Evolutionary conservation across 208 protist genomes (phyloP).

Genomic region (Leishmania martiniquensis): DNA sequence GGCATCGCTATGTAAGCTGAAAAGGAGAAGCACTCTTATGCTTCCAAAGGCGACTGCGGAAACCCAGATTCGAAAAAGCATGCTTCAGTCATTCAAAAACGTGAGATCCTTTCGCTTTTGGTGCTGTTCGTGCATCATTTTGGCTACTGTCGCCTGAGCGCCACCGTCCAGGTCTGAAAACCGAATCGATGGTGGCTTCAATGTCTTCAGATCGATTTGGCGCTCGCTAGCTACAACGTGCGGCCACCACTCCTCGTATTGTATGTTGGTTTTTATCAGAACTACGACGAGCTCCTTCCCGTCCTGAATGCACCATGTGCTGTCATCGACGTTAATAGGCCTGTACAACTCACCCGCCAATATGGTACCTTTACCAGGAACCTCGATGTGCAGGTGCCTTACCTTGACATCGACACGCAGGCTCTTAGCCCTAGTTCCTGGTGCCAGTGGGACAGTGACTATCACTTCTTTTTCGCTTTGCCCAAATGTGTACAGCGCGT

Average conservation of each 20-base stretch:
- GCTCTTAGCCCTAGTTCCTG: slow-evolving; percentile 55
- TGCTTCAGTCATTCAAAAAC: not conserved
- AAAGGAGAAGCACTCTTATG: slow-evolving; percentile 5
- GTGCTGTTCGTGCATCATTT: slow-evolving; percentile 93
- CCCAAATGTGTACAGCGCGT: slow-evolving; percentile 74
- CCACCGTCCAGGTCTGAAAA: slow-evolving; percentile 81
- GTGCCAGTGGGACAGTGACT: slow-evolving; percentile 59
- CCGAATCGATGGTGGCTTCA: slow-evolving; percentile 76
- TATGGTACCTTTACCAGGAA: slow-evolving; percentile 47
- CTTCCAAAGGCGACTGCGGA: not conserved
- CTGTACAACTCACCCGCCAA: slow-evolving; percentile 80
- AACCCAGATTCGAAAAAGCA: not conserved
- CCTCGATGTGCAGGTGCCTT: slow-evolving; percentile 45
- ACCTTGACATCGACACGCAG: slow-evolving; percentile 63
- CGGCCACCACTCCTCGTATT: slow-evolving; percentile 92
- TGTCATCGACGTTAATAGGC: slow-evolving; percentile 76
- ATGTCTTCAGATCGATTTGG: slow-evolving; percentile 91
- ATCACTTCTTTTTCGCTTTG: slow-evolving; percentile 83
- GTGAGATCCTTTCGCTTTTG: not conserved
- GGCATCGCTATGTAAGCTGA: not conserved
- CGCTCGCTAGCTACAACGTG: slow-evolving; percentile 65
- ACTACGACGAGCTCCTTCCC: slow-evolving; percentile 60
- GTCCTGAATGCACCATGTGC: slow-evolving; percentile 88
- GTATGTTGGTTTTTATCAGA: slow-evolving; percentile 79
- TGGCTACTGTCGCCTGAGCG: slow-evolving; percentile 81